A percentile compares a stretch with the other conserved stretches of the same genome.
These are phyloP conservation scores for Plasmodium inui DNA, from an alignment of 169 alveolate genomes.

Conservation along the genomic window DNA sequence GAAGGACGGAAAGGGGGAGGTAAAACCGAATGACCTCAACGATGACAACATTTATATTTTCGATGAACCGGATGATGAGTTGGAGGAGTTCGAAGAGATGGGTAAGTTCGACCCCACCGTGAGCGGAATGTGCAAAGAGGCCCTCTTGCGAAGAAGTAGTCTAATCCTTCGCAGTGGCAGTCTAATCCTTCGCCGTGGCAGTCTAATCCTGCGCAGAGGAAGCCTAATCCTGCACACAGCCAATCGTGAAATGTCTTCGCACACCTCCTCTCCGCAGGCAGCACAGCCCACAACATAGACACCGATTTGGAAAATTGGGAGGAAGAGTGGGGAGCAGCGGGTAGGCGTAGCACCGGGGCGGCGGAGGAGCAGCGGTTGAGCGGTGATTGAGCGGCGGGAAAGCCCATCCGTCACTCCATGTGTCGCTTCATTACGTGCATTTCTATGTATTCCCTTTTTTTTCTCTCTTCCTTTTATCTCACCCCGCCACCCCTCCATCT, in stretches of 20 bases:
- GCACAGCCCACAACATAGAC: slow-evolving; percentile 56
- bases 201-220: neutral
- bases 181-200: too few species aligned
- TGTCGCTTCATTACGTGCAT: neutral
- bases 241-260: neutral
- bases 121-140: neutral
- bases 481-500: neutral
- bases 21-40: slow-evolving; percentile 20
- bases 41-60: slow-evolving; percentile 64
- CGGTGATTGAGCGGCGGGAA: too few species aligned
- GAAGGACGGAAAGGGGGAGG: slow-evolving; percentile 33
- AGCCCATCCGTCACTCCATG: neutral
- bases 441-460: neutral
- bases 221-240: neutral
- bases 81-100: slow-evolving; percentile 76
- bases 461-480: neutral
- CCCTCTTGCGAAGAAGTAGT: too few species aligned
- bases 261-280: slow-evolving; percentile 1
- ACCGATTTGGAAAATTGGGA: slow-evolving; percentile 75
- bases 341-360: neutral
- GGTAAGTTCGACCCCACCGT: slow-evolving; percentile 2
- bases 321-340: slow-evolving; percentile 77
- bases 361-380: too few species aligned
- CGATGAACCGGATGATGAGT: slow-evolving; percentile 75
- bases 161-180: too few species aligned